These are phyloP conservation scores for Corchorus capsularis DNA, from an alignment of 345 rosid genomes.

Conservation along the genomic window DNA sequence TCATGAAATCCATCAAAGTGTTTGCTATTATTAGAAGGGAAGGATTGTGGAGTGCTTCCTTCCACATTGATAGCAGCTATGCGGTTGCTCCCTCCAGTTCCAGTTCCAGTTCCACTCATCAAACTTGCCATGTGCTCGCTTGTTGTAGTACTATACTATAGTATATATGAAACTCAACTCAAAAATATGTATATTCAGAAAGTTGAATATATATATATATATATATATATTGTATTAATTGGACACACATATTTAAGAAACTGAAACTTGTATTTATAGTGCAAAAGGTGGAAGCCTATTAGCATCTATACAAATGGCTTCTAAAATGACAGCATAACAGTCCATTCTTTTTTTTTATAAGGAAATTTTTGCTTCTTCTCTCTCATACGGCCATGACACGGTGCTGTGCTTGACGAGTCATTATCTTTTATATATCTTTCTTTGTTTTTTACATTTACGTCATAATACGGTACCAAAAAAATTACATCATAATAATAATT, in stretches of 20 bases:
- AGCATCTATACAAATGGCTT: neutral
- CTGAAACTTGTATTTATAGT: slow-evolving; percentile 7
- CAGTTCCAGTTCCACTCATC: neutral
- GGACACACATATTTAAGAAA: slow-evolving; percentile 6
- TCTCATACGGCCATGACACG: neutral
- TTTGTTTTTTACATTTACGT: too few species aligned
- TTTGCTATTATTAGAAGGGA: neutral
- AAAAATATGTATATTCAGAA: neutral
- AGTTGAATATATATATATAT: neutral
- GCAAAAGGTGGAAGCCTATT: neutral
- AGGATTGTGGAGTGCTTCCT: slow-evolving; percentile 18
- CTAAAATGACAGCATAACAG: neutral
- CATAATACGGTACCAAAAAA: too few species aligned
- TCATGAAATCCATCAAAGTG: neutral
- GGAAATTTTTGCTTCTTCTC: neutral
- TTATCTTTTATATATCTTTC: neutral
- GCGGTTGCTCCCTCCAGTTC: slow-evolving; percentile 39
- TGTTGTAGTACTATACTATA: too few species aligned
- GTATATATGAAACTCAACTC: too few species aligned
- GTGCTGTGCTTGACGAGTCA: neutral
- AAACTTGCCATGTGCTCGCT: slow-evolving; percentile 21
- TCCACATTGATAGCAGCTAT: slow-evolving; percentile 35
- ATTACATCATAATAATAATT: too few species aligned
- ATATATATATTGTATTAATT: neutral
- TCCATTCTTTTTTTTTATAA: neutral